phyloP scores from a whole-genome alignment of 768 basidiomycete genomes.

The Naganishia vaughanmartiniae region DNA sequence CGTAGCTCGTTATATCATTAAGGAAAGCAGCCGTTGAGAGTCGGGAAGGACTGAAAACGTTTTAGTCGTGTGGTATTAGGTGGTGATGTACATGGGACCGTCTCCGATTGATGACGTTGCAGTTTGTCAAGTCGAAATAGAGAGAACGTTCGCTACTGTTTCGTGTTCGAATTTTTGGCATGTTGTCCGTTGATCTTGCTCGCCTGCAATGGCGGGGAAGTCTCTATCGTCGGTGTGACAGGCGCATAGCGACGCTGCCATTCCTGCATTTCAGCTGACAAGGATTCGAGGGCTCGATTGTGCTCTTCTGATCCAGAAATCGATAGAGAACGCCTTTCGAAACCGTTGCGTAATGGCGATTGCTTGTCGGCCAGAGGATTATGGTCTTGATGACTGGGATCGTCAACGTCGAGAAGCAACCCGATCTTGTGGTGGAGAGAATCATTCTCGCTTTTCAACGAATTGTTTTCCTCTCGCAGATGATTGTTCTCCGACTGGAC shows the following conservation, averaged over 20 bases:
- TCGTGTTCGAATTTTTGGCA: not conserved
- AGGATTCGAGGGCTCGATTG: slow-evolving; percentile 12
- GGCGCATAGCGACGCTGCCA: slow-evolving; percentile 22
- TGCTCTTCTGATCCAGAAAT: slow-evolving; percentile 26
- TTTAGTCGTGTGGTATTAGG: slow-evolving; percentile 4
- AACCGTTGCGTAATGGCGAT: not conserved
- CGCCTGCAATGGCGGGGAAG: not conserved
- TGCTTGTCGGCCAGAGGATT: not conserved
- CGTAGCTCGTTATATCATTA: not conserved
- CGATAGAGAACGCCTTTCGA: slow-evolving; percentile 5
- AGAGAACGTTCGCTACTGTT: not conserved
- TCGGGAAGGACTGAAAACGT: not conserved
- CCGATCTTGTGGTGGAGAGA: slow-evolving; percentile 31
- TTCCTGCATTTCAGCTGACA: slow-evolving; percentile 24
- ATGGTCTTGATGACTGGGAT: slow-evolving; percentile 12
- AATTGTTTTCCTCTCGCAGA: slow-evolving; percentile 29
- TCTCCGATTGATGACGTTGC: not conserved
- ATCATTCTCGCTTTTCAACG: slow-evolving; percentile 31
- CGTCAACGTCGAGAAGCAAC: slow-evolving; percentile 29
- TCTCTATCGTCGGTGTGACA: not conserved
- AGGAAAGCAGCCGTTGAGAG: not conserved
- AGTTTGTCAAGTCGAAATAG: not conserved
- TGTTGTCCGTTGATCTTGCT: not conserved
- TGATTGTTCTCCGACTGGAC: slow-evolving; percentile 30
- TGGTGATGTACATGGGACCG: not conserved